Conservation (phyloP, 1,284 basidiomycete genomes). For the Moniliophthora roreri region DNA sequence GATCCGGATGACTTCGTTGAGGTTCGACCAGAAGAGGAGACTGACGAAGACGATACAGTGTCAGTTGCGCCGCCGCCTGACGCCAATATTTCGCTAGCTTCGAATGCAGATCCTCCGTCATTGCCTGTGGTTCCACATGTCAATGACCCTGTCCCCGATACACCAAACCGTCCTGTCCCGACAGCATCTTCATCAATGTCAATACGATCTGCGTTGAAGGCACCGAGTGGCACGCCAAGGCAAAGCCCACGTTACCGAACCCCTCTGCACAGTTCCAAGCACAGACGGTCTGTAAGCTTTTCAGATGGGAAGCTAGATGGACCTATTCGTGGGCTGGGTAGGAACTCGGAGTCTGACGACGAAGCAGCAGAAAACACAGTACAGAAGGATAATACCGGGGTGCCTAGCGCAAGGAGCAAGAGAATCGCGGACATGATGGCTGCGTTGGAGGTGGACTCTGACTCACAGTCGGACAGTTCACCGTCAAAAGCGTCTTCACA, state of each 20-base stretch:
- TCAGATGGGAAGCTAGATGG: conserved; percentile 88
- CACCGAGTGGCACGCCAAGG: conserved; percentile 47
- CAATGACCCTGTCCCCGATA: conserved; percentile 20
- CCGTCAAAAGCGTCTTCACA: conserved; percentile 61
- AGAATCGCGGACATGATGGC: conserved; percentile 79
- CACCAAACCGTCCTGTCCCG: conserved; percentile 11
- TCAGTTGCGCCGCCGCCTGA: background rate
- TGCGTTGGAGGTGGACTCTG: conserved; percentile 63
- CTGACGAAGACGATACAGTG: background rate
- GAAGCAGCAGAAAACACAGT: conserved; percentile 28
- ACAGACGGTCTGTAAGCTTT: conserved; percentile 88
- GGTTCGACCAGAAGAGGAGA: conserved; percentile 45
- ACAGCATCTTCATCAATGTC: conserved; percentile 33
- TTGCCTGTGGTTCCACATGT: background rate
- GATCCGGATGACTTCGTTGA: conserved; percentile 28
- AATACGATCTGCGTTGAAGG: conserved; percentile 58
- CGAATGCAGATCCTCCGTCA: background rate
- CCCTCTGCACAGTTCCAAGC: conserved; percentile 43
- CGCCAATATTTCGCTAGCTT: background rate
- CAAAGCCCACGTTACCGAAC: conserved; percentile 50
- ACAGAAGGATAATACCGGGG: conserved; percentile 33
- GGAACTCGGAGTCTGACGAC: conserved; percentile 39
- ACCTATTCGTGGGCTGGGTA: conserved; percentile 68
- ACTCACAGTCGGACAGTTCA: conserved; percentile 50
- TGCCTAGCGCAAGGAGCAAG: conserved; percentile 71